Evolutionary conservation across 441 rosid genomes (phyloP).

Genomic region (Geranium incanum): DNA sequence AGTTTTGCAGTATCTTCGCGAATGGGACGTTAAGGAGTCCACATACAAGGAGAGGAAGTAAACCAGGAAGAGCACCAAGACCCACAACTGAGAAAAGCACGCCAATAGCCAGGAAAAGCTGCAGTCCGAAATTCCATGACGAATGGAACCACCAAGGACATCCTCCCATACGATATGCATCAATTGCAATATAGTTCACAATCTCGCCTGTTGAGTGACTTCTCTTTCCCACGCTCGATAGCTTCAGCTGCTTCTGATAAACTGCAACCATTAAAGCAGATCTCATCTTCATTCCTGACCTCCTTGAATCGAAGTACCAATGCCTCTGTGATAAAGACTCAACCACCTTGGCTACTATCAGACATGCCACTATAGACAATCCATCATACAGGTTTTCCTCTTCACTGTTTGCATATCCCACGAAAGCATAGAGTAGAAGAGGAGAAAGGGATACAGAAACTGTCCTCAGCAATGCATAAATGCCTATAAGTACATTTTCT

Average conservation of each 20-base stretch:
- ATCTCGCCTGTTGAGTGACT: constrained; percentile 83
- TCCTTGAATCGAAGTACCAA: constrained; percentile 56
- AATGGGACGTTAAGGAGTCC: constrained; percentile 68
- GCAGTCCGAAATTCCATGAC: constrained; percentile 52
- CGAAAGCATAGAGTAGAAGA: constrained; percentile 59
- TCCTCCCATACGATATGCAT: constrained; percentile 88
- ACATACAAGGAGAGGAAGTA: constrained; percentile 54
- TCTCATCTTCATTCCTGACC: constrained; percentile 82
- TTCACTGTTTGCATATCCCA: constrained; percentile 48
- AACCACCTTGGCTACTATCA: constrained; percentile 48
- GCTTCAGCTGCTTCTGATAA: constrained; percentile 68
- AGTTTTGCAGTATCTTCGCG: constrained; percentile 61
- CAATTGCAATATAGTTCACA: constrained; percentile 70
- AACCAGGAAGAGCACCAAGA: constrained; percentile 60
- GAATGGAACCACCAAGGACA: constrained; percentile 83
- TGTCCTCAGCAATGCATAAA: constrained; percentile 52
- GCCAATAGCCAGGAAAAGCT: constrained; percentile 54
- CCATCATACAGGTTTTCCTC: constrained; percentile 44
- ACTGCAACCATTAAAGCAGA: constrained; percentile 82
- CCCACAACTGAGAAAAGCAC: constrained; percentile 65
- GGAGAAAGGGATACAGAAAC: constrained; percentile 57
- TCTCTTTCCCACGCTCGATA: constrained; percentile 61
- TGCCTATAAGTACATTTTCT: constrained; percentile 48
- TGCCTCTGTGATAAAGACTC: constrained; percentile 81
- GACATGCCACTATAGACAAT: constrained; percentile 46